Conservation (phyloP, 768 basidiomycete species). For the Trametes sanguinea region DNA sequence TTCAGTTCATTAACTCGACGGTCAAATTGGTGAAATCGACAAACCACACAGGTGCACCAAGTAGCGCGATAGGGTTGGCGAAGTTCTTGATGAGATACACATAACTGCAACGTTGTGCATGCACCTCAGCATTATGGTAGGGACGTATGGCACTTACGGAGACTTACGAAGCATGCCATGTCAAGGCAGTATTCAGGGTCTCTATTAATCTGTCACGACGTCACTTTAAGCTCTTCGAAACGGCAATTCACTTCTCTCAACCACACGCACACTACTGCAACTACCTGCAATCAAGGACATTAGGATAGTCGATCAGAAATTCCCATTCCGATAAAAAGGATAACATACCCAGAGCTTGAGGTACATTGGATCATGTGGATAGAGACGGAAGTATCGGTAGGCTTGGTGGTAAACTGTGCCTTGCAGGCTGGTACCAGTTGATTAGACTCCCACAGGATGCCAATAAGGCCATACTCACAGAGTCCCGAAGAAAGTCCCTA, state of each 20-base stretch:
- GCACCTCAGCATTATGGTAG: no score
- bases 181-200: neutral
- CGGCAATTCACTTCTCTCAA: neutral
- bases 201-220: neutral
- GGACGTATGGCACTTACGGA: neutral
- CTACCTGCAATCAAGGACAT: neutral
- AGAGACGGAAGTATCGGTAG: slow-evolving; percentile 6
- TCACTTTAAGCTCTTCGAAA: neutral
- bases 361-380: neutral
- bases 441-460: neutral
- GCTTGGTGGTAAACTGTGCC: slow-evolving; percentile 5
- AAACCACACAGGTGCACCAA: neutral
- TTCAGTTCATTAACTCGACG: neutral
- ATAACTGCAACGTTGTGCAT: neutral
- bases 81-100: slow-evolving; percentile 11
- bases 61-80: neutral
- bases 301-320: neutral
- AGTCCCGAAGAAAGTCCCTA: slow-evolving; percentile 3
- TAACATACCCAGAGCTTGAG: slow-evolving; percentile 10
- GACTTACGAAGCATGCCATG: slow-evolving; percentile 4
- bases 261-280: neutral
- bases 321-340: neutral
- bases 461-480: neutral
- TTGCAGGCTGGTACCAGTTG: neutral
- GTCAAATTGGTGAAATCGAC: neutral